Percentiles rank a stretch among this genome's conserved stretches.
phyloP scores from a whole-genome alignment of 1,139 yeast species.

The Candida labiduridarum region DNA sequence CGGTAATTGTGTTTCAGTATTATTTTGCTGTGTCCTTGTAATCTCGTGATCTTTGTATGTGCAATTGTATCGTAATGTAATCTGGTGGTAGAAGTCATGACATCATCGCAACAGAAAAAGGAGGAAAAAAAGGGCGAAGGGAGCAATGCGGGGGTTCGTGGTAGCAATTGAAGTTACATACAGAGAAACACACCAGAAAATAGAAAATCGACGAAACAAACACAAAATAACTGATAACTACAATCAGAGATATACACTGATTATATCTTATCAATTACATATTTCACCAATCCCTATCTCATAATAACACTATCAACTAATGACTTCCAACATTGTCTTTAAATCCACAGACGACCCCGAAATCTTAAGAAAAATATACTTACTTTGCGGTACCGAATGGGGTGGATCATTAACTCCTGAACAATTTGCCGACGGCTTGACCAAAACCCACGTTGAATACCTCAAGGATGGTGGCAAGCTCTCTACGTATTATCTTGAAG shows the following conservation, averaged over 20 bases:
- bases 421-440: conserved; percentile 27
- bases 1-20: no score
- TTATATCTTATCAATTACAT: no score
- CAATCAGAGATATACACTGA: no score
- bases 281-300: background rate
- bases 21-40: no score
- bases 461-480: conserved; percentile 18
- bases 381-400: conserved; percentile 35
- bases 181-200: no score
- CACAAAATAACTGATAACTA: no score
- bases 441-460: conserved; percentile 19
- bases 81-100: no score
- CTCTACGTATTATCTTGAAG: conserved; percentile 33
- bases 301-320: background rate
- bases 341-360: conserved; percentile 29
- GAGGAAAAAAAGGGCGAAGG: background rate
- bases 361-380: conserved; percentile 27
- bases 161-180: no score
- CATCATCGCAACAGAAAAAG: background rate
- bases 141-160: background rate
- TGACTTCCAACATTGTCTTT: conserved; percentile 12
- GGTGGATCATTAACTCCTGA: conserved; percentile 26
- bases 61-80: no score
- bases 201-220: no score
- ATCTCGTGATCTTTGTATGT: no score